phyloP scores from a whole-genome alignment of 108 stramenopile genomes.

The Hondaea fermentalgiana region DNA sequence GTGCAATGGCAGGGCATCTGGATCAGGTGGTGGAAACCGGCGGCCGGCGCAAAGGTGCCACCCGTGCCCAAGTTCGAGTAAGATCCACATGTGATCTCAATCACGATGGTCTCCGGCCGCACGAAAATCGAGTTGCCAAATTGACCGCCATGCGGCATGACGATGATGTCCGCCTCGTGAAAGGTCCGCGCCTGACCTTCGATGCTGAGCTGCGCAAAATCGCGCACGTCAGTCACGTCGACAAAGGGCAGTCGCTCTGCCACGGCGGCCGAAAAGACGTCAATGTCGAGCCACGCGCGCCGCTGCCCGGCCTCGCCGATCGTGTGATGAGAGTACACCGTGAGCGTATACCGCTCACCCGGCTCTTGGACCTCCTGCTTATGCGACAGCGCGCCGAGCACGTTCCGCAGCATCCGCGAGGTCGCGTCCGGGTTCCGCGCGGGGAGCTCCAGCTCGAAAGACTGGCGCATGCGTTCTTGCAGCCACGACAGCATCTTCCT shows the following conservation, averaged over 20 bases:
- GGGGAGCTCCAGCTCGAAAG: background rate
- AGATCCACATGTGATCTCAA: background rate
- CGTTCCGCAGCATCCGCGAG: background rate
- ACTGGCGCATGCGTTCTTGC: background rate
- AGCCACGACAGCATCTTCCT: background rate
- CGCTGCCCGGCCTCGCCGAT: background rate
- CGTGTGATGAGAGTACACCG: background rate
- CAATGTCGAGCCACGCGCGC: background rate
- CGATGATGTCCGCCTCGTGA: conserved; percentile 4
- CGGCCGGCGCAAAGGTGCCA: background rate
- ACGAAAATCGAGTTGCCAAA: background rate
- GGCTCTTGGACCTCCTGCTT: background rate
- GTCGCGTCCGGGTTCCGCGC: background rate
- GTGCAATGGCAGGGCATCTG: background rate
- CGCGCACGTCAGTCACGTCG: background rate
- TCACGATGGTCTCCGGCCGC: background rate
- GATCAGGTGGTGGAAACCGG: background rate
- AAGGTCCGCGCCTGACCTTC: background rate
- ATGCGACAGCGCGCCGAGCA: too few species aligned
- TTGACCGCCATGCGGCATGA: conserved; percentile 5
- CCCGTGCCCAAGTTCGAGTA: background rate
- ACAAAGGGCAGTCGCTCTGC: background rate
- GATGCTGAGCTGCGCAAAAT: background rate
- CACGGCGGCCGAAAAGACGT: too few species aligned
- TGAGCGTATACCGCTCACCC: background rate